Percentiles rank a stretch among this genome's conserved stretches.
Evolutionary conservation across 176 grass and related monocot species (phyloP).

Genomic region (Bothriochloa decipiens): DNA sequence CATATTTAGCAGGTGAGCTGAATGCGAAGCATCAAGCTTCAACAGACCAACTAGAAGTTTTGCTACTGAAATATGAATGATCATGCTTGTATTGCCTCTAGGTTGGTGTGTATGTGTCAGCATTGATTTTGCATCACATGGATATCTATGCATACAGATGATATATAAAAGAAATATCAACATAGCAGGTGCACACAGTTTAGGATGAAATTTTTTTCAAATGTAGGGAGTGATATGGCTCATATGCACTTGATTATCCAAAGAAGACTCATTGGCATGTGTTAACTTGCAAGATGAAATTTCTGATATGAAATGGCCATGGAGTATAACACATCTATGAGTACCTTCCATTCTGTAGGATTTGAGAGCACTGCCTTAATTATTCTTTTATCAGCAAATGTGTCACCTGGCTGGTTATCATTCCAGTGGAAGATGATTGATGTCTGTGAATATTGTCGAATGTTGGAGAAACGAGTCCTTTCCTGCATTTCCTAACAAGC

Average conservation of each 20-base stretch:
- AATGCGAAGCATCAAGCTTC: not conserved
- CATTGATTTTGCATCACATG: not conserved
- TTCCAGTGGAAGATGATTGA: not conserved
- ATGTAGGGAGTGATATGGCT: not conserved
- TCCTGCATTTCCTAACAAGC: conserved; percentile 1
- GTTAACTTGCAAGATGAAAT: not conserved
- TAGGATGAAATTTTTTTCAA: conserved; percentile 1
- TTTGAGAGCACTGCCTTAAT: not conserved
- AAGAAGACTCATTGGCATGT: not conserved
- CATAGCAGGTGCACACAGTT: not conserved
- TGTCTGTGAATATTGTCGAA: not conserved
- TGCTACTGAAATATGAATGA: not conserved
- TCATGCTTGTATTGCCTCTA: not conserved
- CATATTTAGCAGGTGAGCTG: conserved; percentile 77
- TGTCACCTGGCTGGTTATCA: not conserved
- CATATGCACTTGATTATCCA: not conserved
- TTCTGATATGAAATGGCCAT: not conserved
- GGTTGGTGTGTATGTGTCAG: not conserved
- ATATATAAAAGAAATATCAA: not conserved
- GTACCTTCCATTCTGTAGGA: not conserved
- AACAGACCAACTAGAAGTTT: not conserved
- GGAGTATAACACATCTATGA: not conserved
- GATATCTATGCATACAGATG: conserved; percentile 11
- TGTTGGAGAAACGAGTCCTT: not conserved
- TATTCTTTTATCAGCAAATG: not conserved